phyloP scores from a whole-genome alignment of 2,329 filamentous ascomycete species.

The Zymoseptoria pseudotritici region DNA sequence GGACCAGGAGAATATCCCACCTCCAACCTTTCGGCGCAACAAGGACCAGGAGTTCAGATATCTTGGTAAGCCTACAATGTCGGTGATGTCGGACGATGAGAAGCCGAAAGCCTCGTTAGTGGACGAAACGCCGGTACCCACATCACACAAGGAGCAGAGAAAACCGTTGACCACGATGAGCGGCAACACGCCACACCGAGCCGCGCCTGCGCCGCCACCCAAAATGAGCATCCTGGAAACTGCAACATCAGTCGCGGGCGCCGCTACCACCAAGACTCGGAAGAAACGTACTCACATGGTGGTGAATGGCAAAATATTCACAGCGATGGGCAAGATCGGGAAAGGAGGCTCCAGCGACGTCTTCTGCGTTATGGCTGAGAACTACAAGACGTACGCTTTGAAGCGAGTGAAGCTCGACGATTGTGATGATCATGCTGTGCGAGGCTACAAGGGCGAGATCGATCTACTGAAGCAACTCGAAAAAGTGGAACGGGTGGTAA shows the following conservation, averaged over 20 bases:
- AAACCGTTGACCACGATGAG: constrained; percentile 47
- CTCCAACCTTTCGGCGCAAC: constrained; percentile 58
- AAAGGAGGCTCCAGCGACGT: constrained; percentile 90
- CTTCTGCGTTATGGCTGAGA: constrained; percentile 94
- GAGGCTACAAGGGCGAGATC: constrained; percentile 91
- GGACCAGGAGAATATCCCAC: constrained; percentile 80
- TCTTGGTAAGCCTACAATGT: constrained; percentile 50
- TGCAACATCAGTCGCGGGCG: constrained; percentile 75
- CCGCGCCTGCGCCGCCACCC: constrained; percentile 71
- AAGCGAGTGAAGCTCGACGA: constrained; percentile 89
- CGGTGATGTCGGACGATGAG: constrained; percentile 43
- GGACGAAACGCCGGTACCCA: constrained; percentile 34
- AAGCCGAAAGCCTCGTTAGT: constrained; percentile 34
- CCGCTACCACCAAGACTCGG: constrained; percentile 63
- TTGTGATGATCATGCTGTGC: constrained; percentile 74
- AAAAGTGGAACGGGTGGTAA: constrained; percentile 82
- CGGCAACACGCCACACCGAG: constrained; percentile 67
- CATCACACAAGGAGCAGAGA: constrained; percentile 31
- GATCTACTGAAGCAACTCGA: constrained; percentile 76
- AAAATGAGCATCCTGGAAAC: constrained; percentile 97
- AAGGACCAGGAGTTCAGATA: constrained; percentile 50
- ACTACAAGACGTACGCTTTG: constrained; percentile 87
- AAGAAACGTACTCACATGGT: constrained; percentile 77
- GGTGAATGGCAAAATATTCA: constrained; percentile 87
- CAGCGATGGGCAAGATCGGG: constrained; percentile 81